phyloP scores from a whole-genome alignment of 23 red algal species.

The Gracilaria gracilis region DNA sequence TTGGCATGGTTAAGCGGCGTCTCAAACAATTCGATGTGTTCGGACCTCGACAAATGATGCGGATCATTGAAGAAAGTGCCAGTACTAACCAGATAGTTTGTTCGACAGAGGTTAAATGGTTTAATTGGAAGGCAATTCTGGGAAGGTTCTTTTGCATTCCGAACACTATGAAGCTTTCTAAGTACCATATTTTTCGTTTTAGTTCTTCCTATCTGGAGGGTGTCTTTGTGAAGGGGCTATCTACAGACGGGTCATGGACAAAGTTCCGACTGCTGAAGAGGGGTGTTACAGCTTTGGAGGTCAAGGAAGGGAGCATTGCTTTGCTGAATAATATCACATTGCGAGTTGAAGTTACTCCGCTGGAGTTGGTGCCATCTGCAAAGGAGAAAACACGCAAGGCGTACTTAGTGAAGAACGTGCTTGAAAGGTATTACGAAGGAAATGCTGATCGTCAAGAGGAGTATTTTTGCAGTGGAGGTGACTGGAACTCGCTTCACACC shows the following conservation, averaged over 20 bases:
- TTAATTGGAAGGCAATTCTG: constrained; percentile 29
- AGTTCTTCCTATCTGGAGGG: constrained; percentile 9
- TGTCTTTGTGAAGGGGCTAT: neutral
- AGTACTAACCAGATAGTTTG: neutral
- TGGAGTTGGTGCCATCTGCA: constrained; percentile 8
- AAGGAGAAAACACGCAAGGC: constrained; percentile 31
- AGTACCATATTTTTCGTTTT: constrained; percentile 50
- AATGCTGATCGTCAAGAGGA: neutral
- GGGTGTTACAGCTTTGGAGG: too few relatives aligned
- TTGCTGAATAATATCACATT: too few relatives aligned
- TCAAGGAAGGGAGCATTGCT: too few relatives aligned
- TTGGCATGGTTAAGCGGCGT: constrained; percentile 4
- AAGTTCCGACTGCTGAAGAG: constrained; percentile 4
- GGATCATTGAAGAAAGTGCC: constrained; percentile 16
- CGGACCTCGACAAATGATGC: constrained; percentile 15
- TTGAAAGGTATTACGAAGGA: constrained; percentile 10
- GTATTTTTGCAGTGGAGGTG: neutral
- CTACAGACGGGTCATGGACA: neutral
- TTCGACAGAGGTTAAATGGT: neutral
- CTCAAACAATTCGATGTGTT: constrained; percentile 2
- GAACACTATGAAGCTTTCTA: constrained; percentile 15
- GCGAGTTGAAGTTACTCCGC: neutral
- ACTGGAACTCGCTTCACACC: neutral
- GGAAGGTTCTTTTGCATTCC: neutral
- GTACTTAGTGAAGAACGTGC: constrained; percentile 5